phyloP scores from a whole-genome alignment of 331 rosid genomes.

The Spiraea crenata region DNA sequence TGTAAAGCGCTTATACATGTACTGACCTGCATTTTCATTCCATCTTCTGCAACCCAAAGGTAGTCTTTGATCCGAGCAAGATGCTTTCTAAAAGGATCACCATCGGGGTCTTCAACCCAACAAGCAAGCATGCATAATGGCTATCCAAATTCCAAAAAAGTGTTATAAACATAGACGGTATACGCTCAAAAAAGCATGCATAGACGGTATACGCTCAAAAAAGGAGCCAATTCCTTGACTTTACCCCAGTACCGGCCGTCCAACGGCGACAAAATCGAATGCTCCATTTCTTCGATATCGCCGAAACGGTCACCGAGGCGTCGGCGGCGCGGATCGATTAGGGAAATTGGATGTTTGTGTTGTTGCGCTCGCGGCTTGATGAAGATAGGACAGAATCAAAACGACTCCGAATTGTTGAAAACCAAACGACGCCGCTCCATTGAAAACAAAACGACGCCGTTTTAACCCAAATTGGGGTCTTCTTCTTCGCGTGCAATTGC shows the following conservation, averaged over 20 bases:
- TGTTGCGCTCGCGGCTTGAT: no score
- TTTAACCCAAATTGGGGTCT: no score
- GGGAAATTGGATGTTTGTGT: no score
- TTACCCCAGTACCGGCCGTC: conserved; percentile 87
- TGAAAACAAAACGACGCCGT: no score
- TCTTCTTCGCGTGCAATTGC: no score
- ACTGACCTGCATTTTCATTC: conserved; percentile 38
- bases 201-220: conserved; percentile 68
- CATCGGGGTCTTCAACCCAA: conserved; percentile 60
- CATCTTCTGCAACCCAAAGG: conserved; percentile 45
- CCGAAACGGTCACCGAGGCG: conserved; percentile 21
- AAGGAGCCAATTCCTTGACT: conserved; percentile 74
- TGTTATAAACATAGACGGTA: no score
- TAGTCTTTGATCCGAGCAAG: conserved; percentile 40
- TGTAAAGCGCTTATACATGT: background rate
- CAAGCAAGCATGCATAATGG: conserved; percentile 50
- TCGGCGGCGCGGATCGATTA: no score
- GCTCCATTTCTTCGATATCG: conserved; percentile 34
- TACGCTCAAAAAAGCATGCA: no score
- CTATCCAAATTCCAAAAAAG: conserved; percentile 11
- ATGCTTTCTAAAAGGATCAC: conserved; percentile 54
- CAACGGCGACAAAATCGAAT: conserved; percentile 73
- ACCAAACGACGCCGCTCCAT: no score
- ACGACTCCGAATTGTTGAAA: no score
- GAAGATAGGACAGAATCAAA: no score